phyloP scores from a whole-genome alignment of 2,329 filamentous ascomycete genomes.

The Hypoxylon sp. region DNA sequence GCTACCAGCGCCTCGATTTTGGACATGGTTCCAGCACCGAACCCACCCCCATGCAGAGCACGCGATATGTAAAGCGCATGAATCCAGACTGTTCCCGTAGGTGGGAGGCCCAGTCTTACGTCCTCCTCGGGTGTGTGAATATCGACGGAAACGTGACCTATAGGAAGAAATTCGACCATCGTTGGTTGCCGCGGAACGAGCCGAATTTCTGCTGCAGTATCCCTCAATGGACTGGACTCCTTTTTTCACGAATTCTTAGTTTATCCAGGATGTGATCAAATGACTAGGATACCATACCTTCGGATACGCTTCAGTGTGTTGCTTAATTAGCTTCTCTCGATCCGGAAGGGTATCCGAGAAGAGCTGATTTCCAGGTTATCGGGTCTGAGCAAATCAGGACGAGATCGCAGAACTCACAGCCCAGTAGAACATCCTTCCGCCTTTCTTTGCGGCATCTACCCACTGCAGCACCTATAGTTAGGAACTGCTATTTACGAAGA shows the following conservation, averaged over 20 bases:
- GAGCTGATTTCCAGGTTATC: conserved; percentile 47
- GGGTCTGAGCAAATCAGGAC: conserved; percentile 22
- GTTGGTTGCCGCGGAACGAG: conserved; percentile 53
- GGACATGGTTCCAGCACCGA: conserved; percentile 57
- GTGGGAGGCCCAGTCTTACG: conserved; percentile 52
- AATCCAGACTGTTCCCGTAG: conserved; percentile 56
- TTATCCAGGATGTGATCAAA: conserved; percentile 8
- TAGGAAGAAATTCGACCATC: conserved; percentile 54
- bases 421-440: conserved; percentile 59
- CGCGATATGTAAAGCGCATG: conserved; percentile 60
- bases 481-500: conserved; percentile 14
- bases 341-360: conserved; percentile 53
- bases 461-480: conserved; percentile 47
- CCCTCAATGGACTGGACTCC: conserved; percentile 55
- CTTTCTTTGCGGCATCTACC: conserved; percentile 54
- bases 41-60: conserved; percentile 56
- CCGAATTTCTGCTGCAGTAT: conserved; percentile 55
- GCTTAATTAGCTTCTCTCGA: conserved; percentile 51
- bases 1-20: conserved; percentile 54
- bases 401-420: conserved; percentile 53
- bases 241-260: conserved; percentile 29
- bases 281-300: conserved; percentile 45
- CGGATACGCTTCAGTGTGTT: conserved; percentile 53
- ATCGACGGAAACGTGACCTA: conserved; percentile 60
- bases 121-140: conserved; percentile 53